phyloP scores from a whole-genome alignment of 179 eudicot genomes.

The Heliamphora pulchella region DNA sequence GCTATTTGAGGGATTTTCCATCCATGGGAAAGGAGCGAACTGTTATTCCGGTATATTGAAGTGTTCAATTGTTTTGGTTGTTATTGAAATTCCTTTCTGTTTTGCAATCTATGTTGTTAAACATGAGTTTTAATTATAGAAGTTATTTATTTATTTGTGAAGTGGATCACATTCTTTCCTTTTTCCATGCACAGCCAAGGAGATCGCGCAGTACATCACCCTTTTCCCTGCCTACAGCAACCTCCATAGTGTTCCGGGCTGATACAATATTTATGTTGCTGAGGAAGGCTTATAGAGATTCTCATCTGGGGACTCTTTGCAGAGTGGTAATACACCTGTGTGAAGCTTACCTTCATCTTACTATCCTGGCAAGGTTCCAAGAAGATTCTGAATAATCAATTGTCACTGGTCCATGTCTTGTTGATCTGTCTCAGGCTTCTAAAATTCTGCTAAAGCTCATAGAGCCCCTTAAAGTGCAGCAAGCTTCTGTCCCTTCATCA shows the following conservation, averaged over 20 bases:
- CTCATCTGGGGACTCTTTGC: slow-evolving; percentile 57
- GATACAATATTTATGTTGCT: slow-evolving; percentile 56
- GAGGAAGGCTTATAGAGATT: slow-evolving; percentile 65
- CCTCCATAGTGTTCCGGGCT: slow-evolving; percentile 58
- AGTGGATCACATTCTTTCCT: slow-evolving; percentile 6
- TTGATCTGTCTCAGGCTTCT: slow-evolving; percentile 46
- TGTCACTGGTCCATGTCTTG: slow-evolving; percentile 2
- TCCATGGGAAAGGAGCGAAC: too few relatives aligned
- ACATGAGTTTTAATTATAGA: too few relatives aligned
- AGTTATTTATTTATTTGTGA: too few relatives aligned
- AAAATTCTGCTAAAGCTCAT: slow-evolving; percentile 48
- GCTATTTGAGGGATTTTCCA: too few relatives aligned
- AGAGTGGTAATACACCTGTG: slow-evolving; percentile 46
- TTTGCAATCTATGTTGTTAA: background rate
- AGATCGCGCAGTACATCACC: slow-evolving; percentile 47
- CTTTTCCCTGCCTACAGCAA: slow-evolving; percentile 31
- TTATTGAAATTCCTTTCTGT: slow-evolving; percentile 2
- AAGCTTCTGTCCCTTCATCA: slow-evolving; percentile 30
- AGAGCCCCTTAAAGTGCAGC: slow-evolving; percentile 35
- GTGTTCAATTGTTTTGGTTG: background rate
- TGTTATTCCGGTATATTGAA: too few relatives aligned
- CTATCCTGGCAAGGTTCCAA: slow-evolving; percentile 7
- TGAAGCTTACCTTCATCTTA: background rate
- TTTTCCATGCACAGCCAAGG: slow-evolving; percentile 50
- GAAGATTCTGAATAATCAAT: slow-evolving; percentile 13